Evolutionary conservation across 495 filamentous ascomycete genomes (phyloP).

Genomic region (Podospora appendiculata): DNA sequence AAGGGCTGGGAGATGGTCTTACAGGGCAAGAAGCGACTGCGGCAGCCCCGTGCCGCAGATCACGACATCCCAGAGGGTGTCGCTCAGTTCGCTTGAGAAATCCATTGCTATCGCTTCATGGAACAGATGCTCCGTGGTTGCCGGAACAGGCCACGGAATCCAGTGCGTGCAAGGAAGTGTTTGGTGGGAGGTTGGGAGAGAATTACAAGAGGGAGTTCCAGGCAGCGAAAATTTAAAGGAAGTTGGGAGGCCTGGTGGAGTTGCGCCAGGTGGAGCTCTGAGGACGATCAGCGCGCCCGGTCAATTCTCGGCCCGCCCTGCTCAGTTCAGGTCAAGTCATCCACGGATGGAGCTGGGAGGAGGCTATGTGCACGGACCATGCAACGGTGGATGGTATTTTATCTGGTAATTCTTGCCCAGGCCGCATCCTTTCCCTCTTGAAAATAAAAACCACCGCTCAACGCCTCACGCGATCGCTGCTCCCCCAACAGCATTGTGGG

Average conservation of each 20-base stretch:
- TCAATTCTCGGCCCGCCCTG: constrained; percentile 12
- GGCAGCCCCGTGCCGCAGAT: constrained; percentile 83
- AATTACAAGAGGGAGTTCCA: constrained; percentile 18
- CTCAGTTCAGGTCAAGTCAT: background rate
- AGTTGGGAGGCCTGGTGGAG: constrained; percentile 10
- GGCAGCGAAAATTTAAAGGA: constrained; percentile 27
- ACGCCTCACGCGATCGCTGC: constrained; percentile 31
- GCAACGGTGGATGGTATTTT: background rate
- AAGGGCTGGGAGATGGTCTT: constrained; percentile 31
- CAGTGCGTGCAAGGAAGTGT: background rate
- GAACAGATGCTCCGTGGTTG: constrained; percentile 16
- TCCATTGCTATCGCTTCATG: constrained; percentile 68
- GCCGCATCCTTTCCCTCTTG: constrained; percentile 10
- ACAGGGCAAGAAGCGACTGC: constrained; percentile 92
- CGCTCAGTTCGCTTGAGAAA: constrained; percentile 65
- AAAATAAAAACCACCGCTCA: constrained; percentile 41
- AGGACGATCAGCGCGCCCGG: constrained; percentile 15
- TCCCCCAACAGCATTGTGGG: constrained; percentile 30
- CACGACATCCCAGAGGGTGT: constrained; percentile 83
- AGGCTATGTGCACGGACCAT: constrained; percentile 7
- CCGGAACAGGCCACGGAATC: background rate
- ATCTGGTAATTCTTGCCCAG: background rate
- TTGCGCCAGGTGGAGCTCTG: background rate
- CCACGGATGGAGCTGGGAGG: no score
- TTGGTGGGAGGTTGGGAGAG: constrained; percentile 7